phyloP scores from a whole-genome alignment of 352 stramenopile genomes.

The Blastocystis sp. region DNA sequence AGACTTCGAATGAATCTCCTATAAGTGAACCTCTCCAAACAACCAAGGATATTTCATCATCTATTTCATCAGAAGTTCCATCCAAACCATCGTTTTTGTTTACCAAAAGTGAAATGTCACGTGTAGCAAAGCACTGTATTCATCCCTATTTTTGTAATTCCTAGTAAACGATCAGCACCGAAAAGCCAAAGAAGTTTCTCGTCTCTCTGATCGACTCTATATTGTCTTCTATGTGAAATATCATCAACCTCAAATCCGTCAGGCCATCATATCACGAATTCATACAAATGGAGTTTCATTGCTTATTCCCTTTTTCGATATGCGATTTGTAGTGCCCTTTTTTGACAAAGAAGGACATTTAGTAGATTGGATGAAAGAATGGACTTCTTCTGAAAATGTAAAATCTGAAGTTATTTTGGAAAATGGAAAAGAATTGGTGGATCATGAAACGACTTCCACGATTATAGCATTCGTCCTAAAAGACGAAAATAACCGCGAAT shows the following conservation, averaged over 20 bases:
- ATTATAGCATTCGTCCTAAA: not conserved
- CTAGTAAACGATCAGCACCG: constrained; percentile 59
- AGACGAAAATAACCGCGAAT: not conserved
- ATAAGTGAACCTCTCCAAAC: not conserved
- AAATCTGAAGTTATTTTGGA: not conserved
- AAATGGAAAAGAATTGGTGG: not conserved
- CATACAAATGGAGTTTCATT: constrained; percentile 4
- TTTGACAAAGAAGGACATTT: not conserved
- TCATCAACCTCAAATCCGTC: not conserved
- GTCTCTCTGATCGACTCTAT: not conserved
- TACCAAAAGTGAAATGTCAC: not conserved
- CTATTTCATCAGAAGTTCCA: not conserved
- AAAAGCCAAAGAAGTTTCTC: not conserved
- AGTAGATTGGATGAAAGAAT: not conserved
- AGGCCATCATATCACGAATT: constrained; percentile 6
- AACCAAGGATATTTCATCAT: not conserved
- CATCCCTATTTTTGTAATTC: not conserved
- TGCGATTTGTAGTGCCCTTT: not conserved
- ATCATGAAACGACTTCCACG: not conserved
- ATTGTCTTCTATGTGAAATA: constrained; percentile 22
- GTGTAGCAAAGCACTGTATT: not conserved
- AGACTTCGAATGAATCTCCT: not conserved
- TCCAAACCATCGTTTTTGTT: not conserved
- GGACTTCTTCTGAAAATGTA: not conserved
- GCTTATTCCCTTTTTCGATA: constrained; percentile 49